phyloP scores from a whole-genome alignment of 352 stramenopile species.

The Thraustochytrium striatum region DNA sequence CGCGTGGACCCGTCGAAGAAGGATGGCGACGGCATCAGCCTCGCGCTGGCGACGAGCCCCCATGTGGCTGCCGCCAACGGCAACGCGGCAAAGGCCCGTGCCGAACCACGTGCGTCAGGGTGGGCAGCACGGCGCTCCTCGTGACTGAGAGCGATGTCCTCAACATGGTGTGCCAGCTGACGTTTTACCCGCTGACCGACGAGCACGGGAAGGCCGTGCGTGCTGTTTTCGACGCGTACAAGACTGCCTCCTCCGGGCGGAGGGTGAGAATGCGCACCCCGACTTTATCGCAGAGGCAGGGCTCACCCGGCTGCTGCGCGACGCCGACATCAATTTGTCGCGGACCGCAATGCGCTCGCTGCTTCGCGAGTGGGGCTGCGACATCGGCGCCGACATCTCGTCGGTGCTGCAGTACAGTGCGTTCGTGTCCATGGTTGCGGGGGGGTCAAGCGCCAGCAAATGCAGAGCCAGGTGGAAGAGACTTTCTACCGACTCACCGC shows the following conservation, averaged over 20 bases:
- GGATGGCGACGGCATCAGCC: background rate
- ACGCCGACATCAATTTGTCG: background rate
- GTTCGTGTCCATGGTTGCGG: background rate
- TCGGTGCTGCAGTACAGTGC: background rate
- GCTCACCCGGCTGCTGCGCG: background rate
- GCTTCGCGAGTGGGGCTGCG: background rate
- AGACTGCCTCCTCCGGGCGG: too few species aligned
- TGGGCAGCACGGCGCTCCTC: background rate
- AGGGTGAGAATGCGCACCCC: background rate
- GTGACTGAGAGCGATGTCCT: background rate
- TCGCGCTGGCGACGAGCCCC: background rate
- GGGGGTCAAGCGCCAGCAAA: too few species aligned
- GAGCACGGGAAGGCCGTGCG: background rate
- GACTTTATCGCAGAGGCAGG: constrained; percentile 11
- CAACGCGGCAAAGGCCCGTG: background rate
- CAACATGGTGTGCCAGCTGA: constrained; percentile 24
- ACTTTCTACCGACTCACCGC: constrained; percentile 1
- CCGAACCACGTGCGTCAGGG: background rate
- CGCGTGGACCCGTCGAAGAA: background rate
- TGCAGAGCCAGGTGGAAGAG: constrained; percentile 6
- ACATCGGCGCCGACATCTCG: background rate
- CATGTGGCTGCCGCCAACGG: background rate
- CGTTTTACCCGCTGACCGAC: constrained; percentile 3
- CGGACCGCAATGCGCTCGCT: background rate
- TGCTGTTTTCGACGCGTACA: background rate